These are phyloP conservation scores for Boletus rufocinnamomeus DNA, from an alignment of 768 basidiomycete species.

Conservation along the genomic window DNA sequence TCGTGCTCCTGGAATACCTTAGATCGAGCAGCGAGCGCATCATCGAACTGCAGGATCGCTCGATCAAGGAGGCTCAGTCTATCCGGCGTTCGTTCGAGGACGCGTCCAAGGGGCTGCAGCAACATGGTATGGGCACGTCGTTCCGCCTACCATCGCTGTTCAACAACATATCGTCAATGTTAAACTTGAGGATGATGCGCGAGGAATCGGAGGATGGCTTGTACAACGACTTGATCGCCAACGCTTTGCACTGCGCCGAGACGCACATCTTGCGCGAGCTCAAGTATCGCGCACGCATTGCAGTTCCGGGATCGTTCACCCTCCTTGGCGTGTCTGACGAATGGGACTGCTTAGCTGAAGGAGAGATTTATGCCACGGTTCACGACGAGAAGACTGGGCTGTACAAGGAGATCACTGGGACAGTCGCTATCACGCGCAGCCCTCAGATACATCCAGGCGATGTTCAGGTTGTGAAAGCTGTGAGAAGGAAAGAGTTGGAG, in stretches of 20 bases:
- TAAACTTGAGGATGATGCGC: slow-evolving; percentile 33
- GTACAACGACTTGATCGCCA: slow-evolving; percentile 40
- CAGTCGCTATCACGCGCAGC: slow-evolving; percentile 49
- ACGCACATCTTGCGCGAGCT: slow-evolving; percentile 52
- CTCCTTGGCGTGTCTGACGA: slow-evolving; percentile 57
- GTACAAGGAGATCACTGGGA: slow-evolving; percentile 36
- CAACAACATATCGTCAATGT: slow-evolving; percentile 35
- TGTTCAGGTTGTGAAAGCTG: slow-evolving; percentile 43
- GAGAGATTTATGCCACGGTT: slow-evolving; percentile 50
- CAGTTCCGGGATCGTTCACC: slow-evolving; percentile 49
- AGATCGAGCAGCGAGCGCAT: slow-evolving; percentile 39
- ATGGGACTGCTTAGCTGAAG: slow-evolving; percentile 45
- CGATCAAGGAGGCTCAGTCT: slow-evolving; percentile 40
- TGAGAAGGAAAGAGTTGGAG: slow-evolving; percentile 40
- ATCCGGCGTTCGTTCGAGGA: slow-evolving; percentile 36
- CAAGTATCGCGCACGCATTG: slow-evolving; percentile 53
- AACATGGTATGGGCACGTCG: slow-evolving; percentile 48
- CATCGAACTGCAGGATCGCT: slow-evolving; percentile 38
- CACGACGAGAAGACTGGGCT: slow-evolving; percentile 33
- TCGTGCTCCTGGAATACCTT: slow-evolving; percentile 50
- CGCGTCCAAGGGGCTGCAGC: slow-evolving; percentile 42
- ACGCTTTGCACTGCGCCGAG: slow-evolving; percentile 39
- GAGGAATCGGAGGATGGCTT: slow-evolving; percentile 16
- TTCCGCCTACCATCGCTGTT: slow-evolving; percentile 48
- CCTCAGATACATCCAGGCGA: slow-evolving; percentile 58